phyloP scores from a whole-genome alignment of 805 yeast genomes.

The Monosporozyma servazzii region DNA sequence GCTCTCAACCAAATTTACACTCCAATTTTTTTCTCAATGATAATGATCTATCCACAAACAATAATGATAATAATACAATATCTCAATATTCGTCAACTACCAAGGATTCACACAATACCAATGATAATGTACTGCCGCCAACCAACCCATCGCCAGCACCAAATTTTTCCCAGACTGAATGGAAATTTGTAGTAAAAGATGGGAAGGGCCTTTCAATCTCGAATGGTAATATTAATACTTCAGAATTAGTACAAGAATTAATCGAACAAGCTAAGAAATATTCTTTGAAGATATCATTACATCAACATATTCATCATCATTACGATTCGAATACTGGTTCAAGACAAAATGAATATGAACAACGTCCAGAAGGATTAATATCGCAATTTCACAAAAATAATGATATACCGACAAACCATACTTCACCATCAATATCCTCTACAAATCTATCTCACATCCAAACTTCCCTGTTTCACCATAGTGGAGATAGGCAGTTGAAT shows the following conservation, averaged over 20 bases:
- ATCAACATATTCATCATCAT: slow-evolving; percentile 81
- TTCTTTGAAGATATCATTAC: slow-evolving; percentile 56
- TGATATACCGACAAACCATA: neutral
- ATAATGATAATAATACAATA: neutral
- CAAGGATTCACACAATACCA: neutral
- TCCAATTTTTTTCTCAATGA: neutral
- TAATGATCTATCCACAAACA: neutral
- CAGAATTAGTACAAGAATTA: slow-evolving; percentile 47
- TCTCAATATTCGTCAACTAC: neutral
- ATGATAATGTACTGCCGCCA: neutral
- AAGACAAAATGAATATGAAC: slow-evolving; percentile 2
- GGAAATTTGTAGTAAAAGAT: slow-evolving; percentile 50
- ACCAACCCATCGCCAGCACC: slow-evolving; percentile 2
- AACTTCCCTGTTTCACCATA: neutral
- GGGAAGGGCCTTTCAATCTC: slow-evolving; percentile 38
- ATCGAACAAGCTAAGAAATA: slow-evolving; percentile 52
- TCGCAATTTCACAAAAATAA: neutral
- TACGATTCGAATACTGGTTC: slow-evolving; percentile 28
- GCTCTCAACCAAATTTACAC: neutral
- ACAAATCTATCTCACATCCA: neutral
- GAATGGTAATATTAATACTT: slow-evolving; percentile 43
- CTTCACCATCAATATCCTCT: slow-evolving; percentile 1
- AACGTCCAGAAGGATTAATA: neutral
- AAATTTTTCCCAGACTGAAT: slow-evolving; percentile 36
- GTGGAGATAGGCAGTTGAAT: neutral